Evolutionary conservation across 805 yeast genomes (phyloP), one percentile per base, ranked within the genome.

Genomic region (Wilhelminamyces savonicus): DNA sequence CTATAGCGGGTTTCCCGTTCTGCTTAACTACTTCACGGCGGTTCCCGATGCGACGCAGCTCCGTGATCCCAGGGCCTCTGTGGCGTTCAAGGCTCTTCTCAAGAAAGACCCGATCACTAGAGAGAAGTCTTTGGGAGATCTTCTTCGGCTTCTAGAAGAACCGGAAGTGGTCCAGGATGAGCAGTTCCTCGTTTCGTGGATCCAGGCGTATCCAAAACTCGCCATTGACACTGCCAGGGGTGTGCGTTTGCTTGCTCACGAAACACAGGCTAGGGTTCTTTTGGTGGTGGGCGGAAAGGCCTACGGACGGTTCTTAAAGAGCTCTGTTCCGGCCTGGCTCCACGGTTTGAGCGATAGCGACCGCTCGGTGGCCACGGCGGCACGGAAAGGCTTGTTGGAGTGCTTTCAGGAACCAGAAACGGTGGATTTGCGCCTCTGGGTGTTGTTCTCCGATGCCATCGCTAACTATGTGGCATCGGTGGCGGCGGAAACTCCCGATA

Each of bases 91-190:
- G 49, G 74, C 82, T 7, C 54, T 88, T 28, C 50, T 81, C 50
- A 88, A 87, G 54, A 74, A 82, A 47, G 95, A 87, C 46, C 71
- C 79, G 5, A 78, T 76, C n/a, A 90, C 97, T 0, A 82, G 78
- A 47, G 95, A 85, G 43, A 83, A 80, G 48, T 86, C 92, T 1
- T 59, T 86, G 16, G 49, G 41, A 5, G 94, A 82, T 24, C 45
- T 63, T 26, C 33, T 48, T 19, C 37, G 37, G 6, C 48, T 81
- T 18, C 43, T 64, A 3, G 44, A 52, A 72, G 3, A 35, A 50
- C 22, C 33, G 6, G 43, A 52, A 2, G 37, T 40, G 19, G 46
- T 46, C 12, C 32, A 30, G 21, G 78, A 79, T 37, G 82, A 78
- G 30, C 43, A 73, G 16, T 68, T 71, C 13, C 52, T 70, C n/a